phyloP scores from a whole-genome alignment of 2,329 filamentous ascomycete genomes.

The Epichloe typhina region DNA sequence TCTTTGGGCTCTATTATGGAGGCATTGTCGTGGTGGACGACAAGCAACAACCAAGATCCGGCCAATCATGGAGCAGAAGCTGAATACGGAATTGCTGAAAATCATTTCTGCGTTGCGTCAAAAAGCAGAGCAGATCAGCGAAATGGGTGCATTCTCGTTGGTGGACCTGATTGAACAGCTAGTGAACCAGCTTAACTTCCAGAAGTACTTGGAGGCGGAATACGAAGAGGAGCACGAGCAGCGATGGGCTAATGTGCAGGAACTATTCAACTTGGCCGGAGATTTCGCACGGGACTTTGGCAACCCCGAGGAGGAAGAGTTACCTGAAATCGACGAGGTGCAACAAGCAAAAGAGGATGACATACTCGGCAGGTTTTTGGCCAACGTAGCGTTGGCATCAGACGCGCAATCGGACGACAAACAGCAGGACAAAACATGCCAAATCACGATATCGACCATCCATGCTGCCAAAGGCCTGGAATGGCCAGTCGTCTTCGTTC shows the following conservation, averaged over 20 bases:
- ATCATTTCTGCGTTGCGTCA: slow-evolving; percentile 23
- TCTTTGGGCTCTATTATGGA: slow-evolving; percentile 60
- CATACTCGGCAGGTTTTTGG: slow-evolving; percentile 64
- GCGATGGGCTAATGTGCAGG: slow-evolving; percentile 79
- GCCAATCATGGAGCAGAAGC: slow-evolving; percentile 37
- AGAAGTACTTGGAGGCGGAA: slow-evolving; percentile 58
- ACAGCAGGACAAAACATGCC: slow-evolving; percentile 39
- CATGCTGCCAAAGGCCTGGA: slow-evolving; percentile 93
- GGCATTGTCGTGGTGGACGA: slow-evolving; percentile 38
- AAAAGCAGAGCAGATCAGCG: slow-evolving; percentile 15
- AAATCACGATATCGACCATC: slow-evolving; percentile 88
- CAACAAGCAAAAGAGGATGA: slow-evolving; percentile 54
- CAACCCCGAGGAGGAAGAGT: slow-evolving; percentile 36
- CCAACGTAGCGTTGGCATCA: slow-evolving; percentile 76
- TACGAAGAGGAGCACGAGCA: slow-evolving; percentile 64
- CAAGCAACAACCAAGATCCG: slow-evolving; percentile 35
- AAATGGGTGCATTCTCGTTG: slow-evolving; percentile 21
- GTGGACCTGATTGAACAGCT: slow-evolving; percentile 38
- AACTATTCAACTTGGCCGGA: slow-evolving; percentile 66
- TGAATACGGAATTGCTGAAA: slow-evolving; percentile 36
- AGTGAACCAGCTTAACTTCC: slow-evolving; percentile 55
- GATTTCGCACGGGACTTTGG: slow-evolving; percentile 47
- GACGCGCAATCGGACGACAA: slow-evolving; percentile 56
- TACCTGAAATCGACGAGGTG: slow-evolving; percentile 58
- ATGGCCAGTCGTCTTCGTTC: slow-evolving; percentile 92